A percentile compares a stretch with the other conserved stretches of the same genome.
Evolutionary conservation across 805 yeast species (phyloP).

Genomic region (Millerozyma miso): DNA sequence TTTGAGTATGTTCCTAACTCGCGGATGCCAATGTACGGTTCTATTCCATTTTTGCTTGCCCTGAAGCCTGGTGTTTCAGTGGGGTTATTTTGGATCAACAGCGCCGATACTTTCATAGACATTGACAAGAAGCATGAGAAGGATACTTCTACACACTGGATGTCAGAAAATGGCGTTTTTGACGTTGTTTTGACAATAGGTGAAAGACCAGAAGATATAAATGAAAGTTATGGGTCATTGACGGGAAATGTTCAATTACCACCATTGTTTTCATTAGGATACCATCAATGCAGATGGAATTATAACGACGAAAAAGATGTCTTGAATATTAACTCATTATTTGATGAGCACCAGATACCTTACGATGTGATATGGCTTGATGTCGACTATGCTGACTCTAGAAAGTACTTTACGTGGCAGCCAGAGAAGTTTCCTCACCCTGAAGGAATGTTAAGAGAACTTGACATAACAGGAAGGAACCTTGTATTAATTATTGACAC

Average conservation of each 20-base stretch:
- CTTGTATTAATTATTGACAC: constrained; percentile 88
- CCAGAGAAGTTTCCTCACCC: constrained; percentile 71
- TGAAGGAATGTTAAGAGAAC: constrained; percentile 54
- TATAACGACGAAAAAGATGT: constrained; percentile 88
- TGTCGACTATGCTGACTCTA: constrained; percentile 82
- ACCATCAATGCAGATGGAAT: constrained; percentile 98
- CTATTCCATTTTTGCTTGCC: constrained; percentile 84
- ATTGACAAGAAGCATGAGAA: constrained; percentile 37
- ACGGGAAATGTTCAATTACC: constrained; percentile 79
- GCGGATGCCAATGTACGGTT: constrained; percentile 89
- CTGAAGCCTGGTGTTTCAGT: constrained; percentile 52
- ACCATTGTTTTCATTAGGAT: constrained; percentile 73
- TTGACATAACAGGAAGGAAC: constrained; percentile 73
- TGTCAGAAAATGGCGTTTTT: constrained; percentile 82
- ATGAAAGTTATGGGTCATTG: constrained; percentile 57
- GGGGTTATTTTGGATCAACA: constrained; percentile 88
- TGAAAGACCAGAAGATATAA: constrained; percentile 50
- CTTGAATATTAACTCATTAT: constrained; percentile 57
- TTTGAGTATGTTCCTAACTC: constrained; percentile 88
- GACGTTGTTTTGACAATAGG: constrained; percentile 72
- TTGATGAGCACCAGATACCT: constrained; percentile 75
- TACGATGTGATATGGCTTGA: constrained; percentile 94
- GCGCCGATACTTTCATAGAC: constrained; percentile 90
- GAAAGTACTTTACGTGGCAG: constrained; percentile 92
- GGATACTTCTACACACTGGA: constrained; percentile 73